phyloP scores from a whole-genome alignment of 805 yeast species.

The Barnettozyma wickerhamii region DNA sequence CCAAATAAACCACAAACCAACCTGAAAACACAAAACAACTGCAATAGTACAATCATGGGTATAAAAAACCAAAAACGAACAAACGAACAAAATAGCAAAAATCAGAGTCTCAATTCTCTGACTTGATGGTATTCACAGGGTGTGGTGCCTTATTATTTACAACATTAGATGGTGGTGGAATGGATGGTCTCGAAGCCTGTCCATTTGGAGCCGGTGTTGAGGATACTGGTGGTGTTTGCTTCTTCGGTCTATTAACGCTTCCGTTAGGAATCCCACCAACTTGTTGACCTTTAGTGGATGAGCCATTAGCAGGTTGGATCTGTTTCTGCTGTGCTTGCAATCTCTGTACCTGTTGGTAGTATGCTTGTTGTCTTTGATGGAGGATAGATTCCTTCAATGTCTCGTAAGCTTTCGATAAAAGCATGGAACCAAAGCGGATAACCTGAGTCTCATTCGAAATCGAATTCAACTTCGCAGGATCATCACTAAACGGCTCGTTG shows the following conservation, averaged over 20 bases:
- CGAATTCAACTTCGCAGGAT: slow-evolving; percentile 79
- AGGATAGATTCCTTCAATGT: slow-evolving; percentile 69
- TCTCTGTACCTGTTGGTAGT: slow-evolving; percentile 28
- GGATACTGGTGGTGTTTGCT: slow-evolving; percentile 1
- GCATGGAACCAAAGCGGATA: slow-evolving; percentile 88
- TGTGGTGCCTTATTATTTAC: slow-evolving; percentile 7
- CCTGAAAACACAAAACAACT: neutral
- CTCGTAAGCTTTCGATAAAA: slow-evolving; percentile 82
- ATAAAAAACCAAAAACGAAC: neutral
- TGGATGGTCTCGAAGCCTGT: slow-evolving; percentile 2
- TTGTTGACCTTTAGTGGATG: too few relatives aligned
- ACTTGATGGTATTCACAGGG: slow-evolving; percentile 4
- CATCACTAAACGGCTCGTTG: slow-evolving; percentile 55
- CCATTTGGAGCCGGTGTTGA: slow-evolving; percentile 1
- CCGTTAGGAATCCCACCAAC: neutral
- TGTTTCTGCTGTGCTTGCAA: slow-evolving; percentile 26
- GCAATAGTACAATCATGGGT: neutral
- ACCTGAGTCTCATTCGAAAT: slow-evolving; percentile 85
- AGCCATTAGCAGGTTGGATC: too few relatives aligned
- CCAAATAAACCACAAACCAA: neutral
- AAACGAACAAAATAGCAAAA: neutral
- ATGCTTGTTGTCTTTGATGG: slow-evolving; percentile 56
- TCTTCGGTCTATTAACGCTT: neutral
- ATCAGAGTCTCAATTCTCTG: slow-evolving; percentile 6
- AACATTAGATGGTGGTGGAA: slow-evolving; percentile 2